phyloP scores from a whole-genome alignment of 2,329 filamentous ascomycete genomes.

The Aspergillus clavatus region DNA sequence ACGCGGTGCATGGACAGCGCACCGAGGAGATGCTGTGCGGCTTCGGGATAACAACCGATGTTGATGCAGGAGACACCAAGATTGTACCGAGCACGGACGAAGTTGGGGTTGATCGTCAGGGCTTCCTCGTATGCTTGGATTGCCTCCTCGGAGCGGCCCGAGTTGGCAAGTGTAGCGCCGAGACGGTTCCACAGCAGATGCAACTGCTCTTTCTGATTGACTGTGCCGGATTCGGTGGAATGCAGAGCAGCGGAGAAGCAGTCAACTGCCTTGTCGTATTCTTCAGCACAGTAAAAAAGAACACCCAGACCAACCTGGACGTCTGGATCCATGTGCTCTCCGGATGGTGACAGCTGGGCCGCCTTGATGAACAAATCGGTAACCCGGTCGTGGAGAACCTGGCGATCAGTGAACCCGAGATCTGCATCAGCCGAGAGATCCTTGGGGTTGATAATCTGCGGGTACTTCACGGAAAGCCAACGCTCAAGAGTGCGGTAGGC shows the following conservation, averaged over 20 bases:
- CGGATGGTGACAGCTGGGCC: slow-evolving; percentile 84
- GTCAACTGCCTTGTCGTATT: slow-evolving; percentile 97
- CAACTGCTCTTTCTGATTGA: slow-evolving; percentile 78
- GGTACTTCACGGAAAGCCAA: slow-evolving; percentile 95
- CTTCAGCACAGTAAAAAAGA: slow-evolving; percentile 94
- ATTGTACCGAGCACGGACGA: slow-evolving; percentile 95
- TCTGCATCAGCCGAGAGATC: slow-evolving; percentile 72
- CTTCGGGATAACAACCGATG: slow-evolving; percentile 90
- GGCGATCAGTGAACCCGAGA: slow-evolving; percentile 89
- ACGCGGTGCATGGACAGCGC: slow-evolving; percentile 94
- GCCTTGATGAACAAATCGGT: slow-evolving; percentile 88
- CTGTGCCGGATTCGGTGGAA: slow-evolving; percentile 74
- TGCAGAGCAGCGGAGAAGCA: slow-evolving; percentile 92
- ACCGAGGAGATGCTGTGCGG: slow-evolving; percentile 85
- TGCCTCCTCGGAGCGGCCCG: slow-evolving; percentile 86
- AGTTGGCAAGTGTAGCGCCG: slow-evolving; percentile 92
- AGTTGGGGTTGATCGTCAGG: slow-evolving; percentile 84
- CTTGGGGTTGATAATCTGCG: slow-evolving; percentile 67
- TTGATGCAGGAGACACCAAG: slow-evolving; percentile 96
- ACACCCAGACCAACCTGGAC: slow-evolving; percentile 96
- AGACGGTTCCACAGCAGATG: slow-evolving; percentile 97
- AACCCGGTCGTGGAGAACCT: slow-evolving; percentile 82
- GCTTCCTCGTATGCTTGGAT: slow-evolving; percentile 96
- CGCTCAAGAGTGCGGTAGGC: slow-evolving; percentile 94
- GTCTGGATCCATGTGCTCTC: slow-evolving; percentile 95